Evolutionary conservation across 345 rosid genomes (phyloP), one percentile per base, ranked within the genome.

Genomic region (Mangifera indica): DNA sequence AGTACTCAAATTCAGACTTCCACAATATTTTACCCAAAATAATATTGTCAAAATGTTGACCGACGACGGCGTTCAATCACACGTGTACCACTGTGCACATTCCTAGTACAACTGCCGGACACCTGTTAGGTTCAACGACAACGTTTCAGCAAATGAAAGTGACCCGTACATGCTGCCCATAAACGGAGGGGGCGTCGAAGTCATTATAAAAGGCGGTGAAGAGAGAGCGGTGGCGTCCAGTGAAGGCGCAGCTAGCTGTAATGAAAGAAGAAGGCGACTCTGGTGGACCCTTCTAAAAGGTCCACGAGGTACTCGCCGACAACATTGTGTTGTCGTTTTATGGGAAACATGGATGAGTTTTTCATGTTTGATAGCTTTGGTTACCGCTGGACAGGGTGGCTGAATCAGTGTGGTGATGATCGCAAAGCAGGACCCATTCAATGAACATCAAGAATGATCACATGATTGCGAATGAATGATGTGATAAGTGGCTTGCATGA

Each of bases 221-320:
- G 17, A 18, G 24, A 13, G 29, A 14, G 24, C n/a, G 8, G 74
- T 11, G 74, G 67, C 73, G 59, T 61, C 59, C 74, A 66, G 3
- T 11, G 0, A 15, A 54, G 46, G n/a, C 24, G 0, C 1, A 15
- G 26, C 59, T 57, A 57, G 72, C 64, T 69, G 72, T 57, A 57
- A 24, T 11, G 55, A 69, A 20, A 10, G 26, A 25, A 56, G 65
- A 70, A 46, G n/a, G 17, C 44, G 32, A 14, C 57, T 18, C 26
- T 5, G 24, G 67, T 60, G 51, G 65, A 6, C 66, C 44, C 37
- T 5, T 40, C 1, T 0, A 2, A 22, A 17, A 14, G 25, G 12
- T 48, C 29, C 11, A 25, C 0, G 37, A 15, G 21, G 63, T n/a
- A 29, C n/a, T 1, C 18, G 26, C 73, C 67, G 67, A 71, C 74